Base-by-base conservation (phyloP, 148 eudicot genomes). In the Chenopodium formosanum region DNA sequence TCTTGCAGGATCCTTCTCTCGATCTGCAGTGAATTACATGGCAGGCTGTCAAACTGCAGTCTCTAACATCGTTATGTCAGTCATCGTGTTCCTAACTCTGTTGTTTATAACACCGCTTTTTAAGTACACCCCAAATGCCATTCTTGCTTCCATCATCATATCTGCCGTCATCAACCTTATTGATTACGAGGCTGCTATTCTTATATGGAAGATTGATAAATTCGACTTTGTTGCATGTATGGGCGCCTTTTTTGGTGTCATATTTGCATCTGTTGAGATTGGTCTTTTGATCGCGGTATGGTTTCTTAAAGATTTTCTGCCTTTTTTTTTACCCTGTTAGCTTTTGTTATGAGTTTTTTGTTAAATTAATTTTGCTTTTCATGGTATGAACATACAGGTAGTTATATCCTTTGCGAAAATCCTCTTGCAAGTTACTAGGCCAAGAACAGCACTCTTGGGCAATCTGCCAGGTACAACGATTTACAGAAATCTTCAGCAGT, bases 1-100 rank as follows among this genome's bases (percentile, higher is more conserved):
- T 23, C 14, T 46, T 82, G 83, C 94, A 94, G 98, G 98, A 63
- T 94, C 98, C 32, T 94, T 94, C 85, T 94, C 98, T 50, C 90
- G 98, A 14, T 92, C 98, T 56, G 98, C 98, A 17, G 98, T 94
- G 32, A 94, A 94, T 75, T 93, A 80, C 89, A 93, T 91, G 94
- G 92, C 98, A 40, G 98, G 98, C 50, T 94, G 98, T 86, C 88
- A 89, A 83, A 91, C 98, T 17, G 94, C 92, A 13, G 89, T 91
- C 50, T 94, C 98, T 1, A 94, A 94, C 84, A 87, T 94, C 4
- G 82, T 94, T 68, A 94, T 94, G 98, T 91, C 97, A 9, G 9
- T 80, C 20, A 85, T 91, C 31, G 94, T 94, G 34, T 83, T 94
- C 64, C 82, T 94, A 47, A 91, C 98, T 2, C 76, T 94, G 82